These are phyloP conservation scores for Populus hybrid DNA, from an alignment of 441 rosid species.

Conservation along the genomic window DNA sequence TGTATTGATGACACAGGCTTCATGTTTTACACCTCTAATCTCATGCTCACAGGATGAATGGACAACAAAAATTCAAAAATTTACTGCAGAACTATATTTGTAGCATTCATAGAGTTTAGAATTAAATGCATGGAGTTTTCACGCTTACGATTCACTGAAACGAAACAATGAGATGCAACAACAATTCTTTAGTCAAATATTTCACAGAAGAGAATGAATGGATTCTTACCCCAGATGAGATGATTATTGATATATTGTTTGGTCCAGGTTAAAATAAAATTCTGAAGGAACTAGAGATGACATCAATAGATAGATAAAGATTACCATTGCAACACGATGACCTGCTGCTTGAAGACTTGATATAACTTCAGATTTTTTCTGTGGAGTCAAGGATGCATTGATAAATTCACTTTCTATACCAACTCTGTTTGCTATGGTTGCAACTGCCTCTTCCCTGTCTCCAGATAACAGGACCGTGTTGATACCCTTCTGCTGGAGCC, in stretches of 20 bases:
- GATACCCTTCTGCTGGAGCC: constrained; percentile 84
- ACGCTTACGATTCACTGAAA: not conserved
- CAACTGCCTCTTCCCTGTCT: constrained; percentile 97
- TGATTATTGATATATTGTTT: not conserved
- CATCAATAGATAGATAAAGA: not conserved
- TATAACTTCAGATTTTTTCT: constrained; percentile 65
- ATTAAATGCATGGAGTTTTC: not conserved
- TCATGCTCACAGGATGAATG: not conserved
- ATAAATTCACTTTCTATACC: constrained; percentile 62
- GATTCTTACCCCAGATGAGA: not conserved
- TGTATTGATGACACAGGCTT: not conserved
- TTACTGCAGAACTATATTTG: not conserved
- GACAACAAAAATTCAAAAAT: not conserved
- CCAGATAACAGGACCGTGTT: constrained; percentile 80
- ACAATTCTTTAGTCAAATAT: not conserved
- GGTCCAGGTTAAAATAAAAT: constrained; percentile 1
- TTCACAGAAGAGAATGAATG: not conserved
- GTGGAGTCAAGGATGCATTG: constrained; percentile 74
- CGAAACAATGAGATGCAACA: not conserved
- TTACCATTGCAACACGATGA: constrained; percentile 84
- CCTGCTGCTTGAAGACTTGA: constrained; percentile 78
- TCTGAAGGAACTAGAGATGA: constrained; percentile 8
- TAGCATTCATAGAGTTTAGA: not conserved
- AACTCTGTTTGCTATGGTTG: constrained; percentile 73
- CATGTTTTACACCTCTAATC: not conserved